Base-by-base conservation (phyloP, 148 eudicot species). In the Rhododendron henanense region DNA sequence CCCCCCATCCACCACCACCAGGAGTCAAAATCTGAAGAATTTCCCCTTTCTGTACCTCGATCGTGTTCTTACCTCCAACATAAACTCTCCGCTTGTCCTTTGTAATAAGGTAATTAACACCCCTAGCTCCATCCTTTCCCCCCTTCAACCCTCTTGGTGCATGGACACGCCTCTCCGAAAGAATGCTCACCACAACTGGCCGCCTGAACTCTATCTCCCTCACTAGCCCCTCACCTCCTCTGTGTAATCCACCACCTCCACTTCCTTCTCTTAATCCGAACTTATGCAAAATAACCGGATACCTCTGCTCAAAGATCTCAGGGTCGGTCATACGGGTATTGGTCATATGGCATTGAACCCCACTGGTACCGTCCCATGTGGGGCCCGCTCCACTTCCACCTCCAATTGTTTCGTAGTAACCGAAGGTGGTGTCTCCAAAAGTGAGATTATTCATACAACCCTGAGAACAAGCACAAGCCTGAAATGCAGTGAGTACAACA, bases 361-460 rank as follows among this genome's bases (percentile, higher is more conserved):
- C 99, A 89, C 98, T 95, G 23, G 98, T 94, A 3, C 99, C 99
- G 18, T 94, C 93, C 99, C 98, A 97, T 16, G 90, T 83, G 79
- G 99, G 98, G 8, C 99, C 99, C 0, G 96, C 99, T 67, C 99
- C 99, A 88, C 96, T 91, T 73, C 99, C 99, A 51, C 99, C 99
- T 83, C 98, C 99, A 50, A 97, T 97, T 5, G 99, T 97, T 88
- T 97, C 98, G 45, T 95, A 97, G 85, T 97, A 97, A 19, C 99
- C 99, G 81, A 97, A 95, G 1, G 95, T 94, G 83, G 90, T 92
- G 65, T 97, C 98, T 59, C 98, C 99, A 73, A 97, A 97, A 45
- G 99, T 97, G 67, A 97, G 92, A 84, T 97, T 97, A 81, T 97
- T 97, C 99, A 97, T 97, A 90, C 99, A 97, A 79, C 99, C 99